Conservation (phyloP, 202 grass and related monocot species). For the Dendrocalamus latiflorus region DNA sequence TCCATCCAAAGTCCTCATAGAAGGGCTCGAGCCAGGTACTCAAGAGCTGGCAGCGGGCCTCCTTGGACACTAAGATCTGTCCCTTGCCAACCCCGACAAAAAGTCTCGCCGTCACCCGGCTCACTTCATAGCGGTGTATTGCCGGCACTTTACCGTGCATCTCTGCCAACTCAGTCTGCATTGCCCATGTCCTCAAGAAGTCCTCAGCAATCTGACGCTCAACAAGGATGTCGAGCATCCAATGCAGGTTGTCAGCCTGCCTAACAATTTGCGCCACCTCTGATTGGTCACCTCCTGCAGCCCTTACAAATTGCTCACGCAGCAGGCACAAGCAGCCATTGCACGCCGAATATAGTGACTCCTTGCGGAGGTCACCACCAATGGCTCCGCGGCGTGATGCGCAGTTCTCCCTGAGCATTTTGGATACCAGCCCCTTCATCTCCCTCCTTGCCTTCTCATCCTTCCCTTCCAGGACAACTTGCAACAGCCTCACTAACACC, state of each 20-base stretch:
- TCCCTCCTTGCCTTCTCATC: slow-evolving; percentile 95
- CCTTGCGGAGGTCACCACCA: slow-evolving; percentile 72
- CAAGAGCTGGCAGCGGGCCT: slow-evolving; percentile 73
- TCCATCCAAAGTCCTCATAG: slow-evolving; percentile 92
- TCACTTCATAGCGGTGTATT: slow-evolving; percentile 85
- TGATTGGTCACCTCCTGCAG: slow-evolving; percentile 39
- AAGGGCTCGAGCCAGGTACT: slow-evolving; percentile 80
- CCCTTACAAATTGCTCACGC: slow-evolving; percentile 51
- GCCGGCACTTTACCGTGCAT: slow-evolving; percentile 73
- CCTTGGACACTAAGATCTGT: slow-evolving; percentile 86
- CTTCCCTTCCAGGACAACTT: slow-evolving; percentile 94
- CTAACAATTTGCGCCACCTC: slow-evolving; percentile 66
- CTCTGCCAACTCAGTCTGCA: slow-evolving; percentile 58
- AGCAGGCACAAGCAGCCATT: slow-evolving; percentile 67
- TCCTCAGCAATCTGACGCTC: slow-evolving; percentile 90
- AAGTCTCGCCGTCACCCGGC: slow-evolving; percentile 71
- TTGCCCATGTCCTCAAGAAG: slow-evolving; percentile 79
- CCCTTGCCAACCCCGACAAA: slow-evolving; percentile 90
- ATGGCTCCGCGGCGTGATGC: slow-evolving; percentile 38
- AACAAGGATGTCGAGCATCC: slow-evolving; percentile 96
- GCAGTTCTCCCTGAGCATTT: slow-evolving; percentile 94
- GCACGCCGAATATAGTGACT: slow-evolving; percentile 82
- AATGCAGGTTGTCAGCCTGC: slow-evolving; percentile 90
- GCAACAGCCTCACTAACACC: slow-evolving; percentile 75
- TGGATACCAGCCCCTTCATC: slow-evolving; percentile 95